Conservation (phyloP, 805 yeast genomes). For the Maudiozyma barnettii region DNA sequence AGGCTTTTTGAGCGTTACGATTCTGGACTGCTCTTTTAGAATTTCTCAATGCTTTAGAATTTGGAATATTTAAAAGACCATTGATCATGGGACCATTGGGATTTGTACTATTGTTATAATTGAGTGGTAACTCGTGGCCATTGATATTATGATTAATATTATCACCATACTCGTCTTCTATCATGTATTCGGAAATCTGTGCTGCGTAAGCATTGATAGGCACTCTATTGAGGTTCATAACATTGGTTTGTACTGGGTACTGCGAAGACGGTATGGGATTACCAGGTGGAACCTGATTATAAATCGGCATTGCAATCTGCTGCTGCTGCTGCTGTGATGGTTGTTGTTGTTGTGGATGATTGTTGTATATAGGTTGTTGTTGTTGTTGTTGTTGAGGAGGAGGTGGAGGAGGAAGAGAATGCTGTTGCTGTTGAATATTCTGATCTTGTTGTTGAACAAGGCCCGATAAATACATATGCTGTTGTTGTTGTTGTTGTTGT, state of each 20-base stretch:
- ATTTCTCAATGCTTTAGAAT: slow-evolving; percentile 16
- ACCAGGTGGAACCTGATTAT: not conserved
- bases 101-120: not conserved
- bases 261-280: not conserved
- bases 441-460: not conserved
- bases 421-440: not conserved
- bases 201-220: not conserved
- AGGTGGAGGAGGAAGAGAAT: not conserved
- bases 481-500: not conserved
- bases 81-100: not conserved
- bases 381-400: not conserved
- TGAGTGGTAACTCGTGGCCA: too few relatives aligned
- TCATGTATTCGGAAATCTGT: not conserved
- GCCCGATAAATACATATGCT: not conserved
- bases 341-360: not conserved
- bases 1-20: slow-evolving; percentile 84
- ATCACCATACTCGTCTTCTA: not conserved
- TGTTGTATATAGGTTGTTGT: not conserved
- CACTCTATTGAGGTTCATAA: not conserved
- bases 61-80: not conserved
- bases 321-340: slow-evolving; percentile 1
- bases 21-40: slow-evolving; percentile 87
- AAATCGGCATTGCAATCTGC: not conserved
- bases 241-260: not conserved
- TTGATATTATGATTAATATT: not conserved